Base-by-base conservation (phyloP, 2,329 filamentous ascomycete species). In the Paraphoma chrysanthemicola region DNA sequence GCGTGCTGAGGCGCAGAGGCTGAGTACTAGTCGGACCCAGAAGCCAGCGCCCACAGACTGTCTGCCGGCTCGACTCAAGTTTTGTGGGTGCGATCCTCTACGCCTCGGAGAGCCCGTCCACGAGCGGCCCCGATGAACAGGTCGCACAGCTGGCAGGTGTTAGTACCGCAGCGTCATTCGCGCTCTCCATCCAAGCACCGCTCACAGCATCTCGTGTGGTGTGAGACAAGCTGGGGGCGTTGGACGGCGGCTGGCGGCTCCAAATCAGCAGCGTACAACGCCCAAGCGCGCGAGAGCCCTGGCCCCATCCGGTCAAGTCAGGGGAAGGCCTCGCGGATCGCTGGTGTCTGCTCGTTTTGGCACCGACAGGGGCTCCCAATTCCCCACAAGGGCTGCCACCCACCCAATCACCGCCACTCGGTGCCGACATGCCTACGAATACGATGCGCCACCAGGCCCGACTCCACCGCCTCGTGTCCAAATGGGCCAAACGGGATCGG, bases 401-500 rank as follows among this genome's bases (percentile, higher is more conserved):
- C 48, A 42, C 14, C 69, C 63, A 71, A 71, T 69, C 65, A 63
- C 51, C 9, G 23, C 16, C 11, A 17, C 11, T 28, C 28, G 12
- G 8, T 43, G 36, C 48, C 46, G 47, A 51, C 54, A 53, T 36
- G 44, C 47, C 59, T 50, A 54, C 54, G 43, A 53, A 64, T 62
- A 50, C 60, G 57, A 60, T 61, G 56, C 63, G 56, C 59, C 64
- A 58, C 58, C 48, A 59, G 45, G 44, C 53, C 56, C 54, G 61
- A 53, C 56, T 62, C 67, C 59, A 65, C 64, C 60, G 63, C 67
- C 60, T 64, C 58, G 46, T 60, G 58, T 64, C 64, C 57, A 51
- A 63, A 62, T 53, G 53, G 56, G 62, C 58, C 16, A 50, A 52
- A 46, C 31, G 28, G 43, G 33, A 55, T 47, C 56, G 63, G 53